These are phyloP conservation scores for Leishmania lainsoni DNA, from an alignment of 208 protist species.

Conservation along the genomic window DNA sequence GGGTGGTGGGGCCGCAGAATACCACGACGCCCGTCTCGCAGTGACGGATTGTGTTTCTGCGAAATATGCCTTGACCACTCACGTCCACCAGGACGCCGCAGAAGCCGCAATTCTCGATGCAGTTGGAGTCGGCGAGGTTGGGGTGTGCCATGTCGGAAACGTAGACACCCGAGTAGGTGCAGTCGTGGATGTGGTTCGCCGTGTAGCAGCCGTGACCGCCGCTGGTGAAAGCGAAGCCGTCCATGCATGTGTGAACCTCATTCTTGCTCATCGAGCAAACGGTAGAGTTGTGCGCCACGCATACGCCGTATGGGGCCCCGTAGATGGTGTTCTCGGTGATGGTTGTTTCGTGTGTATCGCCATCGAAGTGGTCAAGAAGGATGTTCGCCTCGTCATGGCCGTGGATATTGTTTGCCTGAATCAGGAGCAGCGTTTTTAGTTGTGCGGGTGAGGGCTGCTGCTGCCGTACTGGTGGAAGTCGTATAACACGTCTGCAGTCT, in stretches of 20 bases:
- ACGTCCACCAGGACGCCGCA: conserved; percentile 74
- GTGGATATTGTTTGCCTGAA: conserved; percentile 63
- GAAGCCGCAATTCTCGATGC: conserved; percentile 65
- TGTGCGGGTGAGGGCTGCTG: conserved; percentile 4
- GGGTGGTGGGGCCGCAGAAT: conserved; percentile 54
- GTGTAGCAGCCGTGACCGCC: conserved; percentile 58
- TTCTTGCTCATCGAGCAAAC: conserved; percentile 52
- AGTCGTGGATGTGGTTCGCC: conserved; percentile 69
- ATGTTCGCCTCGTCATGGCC: conserved; percentile 66
- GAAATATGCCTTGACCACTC: conserved; percentile 37
- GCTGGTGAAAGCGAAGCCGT: conserved; percentile 63
- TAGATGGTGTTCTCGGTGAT: conserved; percentile 64
- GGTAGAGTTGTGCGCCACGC: conserved; percentile 50
- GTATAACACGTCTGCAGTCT: neutral
- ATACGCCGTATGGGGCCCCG: conserved; percentile 70
- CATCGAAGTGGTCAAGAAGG: conserved; percentile 44
- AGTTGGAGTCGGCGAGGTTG: conserved; percentile 48
- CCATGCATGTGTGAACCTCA: conserved; percentile 66
- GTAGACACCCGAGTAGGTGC: conserved; percentile 69
- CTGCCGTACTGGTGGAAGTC: neutral
- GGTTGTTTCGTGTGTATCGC: conserved; percentile 27
- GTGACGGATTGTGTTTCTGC: conserved; percentile 36
- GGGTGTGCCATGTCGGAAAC: conserved; percentile 57
- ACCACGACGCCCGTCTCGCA: conserved; percentile 66
- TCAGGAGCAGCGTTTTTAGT: conserved; percentile 20